Evolutionary conservation across 2,329 filamentous ascomycete species (phyloP).

Genomic region (Achaetomium macrosporum): DNA sequence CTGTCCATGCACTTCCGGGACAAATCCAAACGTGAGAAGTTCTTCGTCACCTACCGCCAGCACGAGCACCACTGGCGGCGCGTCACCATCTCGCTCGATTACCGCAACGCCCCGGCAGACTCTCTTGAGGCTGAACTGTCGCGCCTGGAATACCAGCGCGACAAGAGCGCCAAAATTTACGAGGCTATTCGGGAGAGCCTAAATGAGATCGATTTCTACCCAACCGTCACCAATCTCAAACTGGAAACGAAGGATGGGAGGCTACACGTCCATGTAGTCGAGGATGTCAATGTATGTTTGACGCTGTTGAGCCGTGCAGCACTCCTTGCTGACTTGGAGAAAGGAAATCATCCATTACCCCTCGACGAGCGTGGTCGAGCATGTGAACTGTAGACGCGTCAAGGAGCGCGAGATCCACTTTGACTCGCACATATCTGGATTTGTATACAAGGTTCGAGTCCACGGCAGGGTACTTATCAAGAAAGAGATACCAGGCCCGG

Average conservation of each 20-base stretch:
- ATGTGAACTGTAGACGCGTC: constrained; percentile 61
- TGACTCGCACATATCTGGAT: constrained; percentile 89
- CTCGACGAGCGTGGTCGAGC: constrained; percentile 62
- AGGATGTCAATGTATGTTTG: constrained; percentile 70
- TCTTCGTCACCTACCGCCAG: constrained; percentile 92
- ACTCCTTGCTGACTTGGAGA: constrained; percentile 5
- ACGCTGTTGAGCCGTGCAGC: background rate
- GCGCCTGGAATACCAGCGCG: constrained; percentile 72
- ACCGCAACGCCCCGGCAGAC: constrained; percentile 69
- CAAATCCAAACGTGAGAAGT: constrained; percentile 88
- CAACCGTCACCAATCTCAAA: constrained; percentile 92
- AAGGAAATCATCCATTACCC: constrained; percentile 87
- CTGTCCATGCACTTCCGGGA: constrained; percentile 95
- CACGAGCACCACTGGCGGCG: constrained; percentile 72
- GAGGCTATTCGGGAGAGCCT: constrained; percentile 90
- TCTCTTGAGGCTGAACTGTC: constrained; percentile 83
- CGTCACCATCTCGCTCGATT: constrained; percentile 91
- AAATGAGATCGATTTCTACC: constrained; percentile 90
- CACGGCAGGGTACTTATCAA: constrained; percentile 72
- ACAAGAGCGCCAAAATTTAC: constrained; percentile 91
- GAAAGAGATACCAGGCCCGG: constrained; percentile 94
- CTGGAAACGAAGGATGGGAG: constrained; percentile 82
- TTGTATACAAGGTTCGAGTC: constrained; percentile 87
- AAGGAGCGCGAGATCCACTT: constrained; percentile 74
- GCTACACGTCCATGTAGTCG: constrained; percentile 94